phyloP scores from a whole-genome alignment of 441 rosid genomes.

The Erodium moschatum region DNA sequence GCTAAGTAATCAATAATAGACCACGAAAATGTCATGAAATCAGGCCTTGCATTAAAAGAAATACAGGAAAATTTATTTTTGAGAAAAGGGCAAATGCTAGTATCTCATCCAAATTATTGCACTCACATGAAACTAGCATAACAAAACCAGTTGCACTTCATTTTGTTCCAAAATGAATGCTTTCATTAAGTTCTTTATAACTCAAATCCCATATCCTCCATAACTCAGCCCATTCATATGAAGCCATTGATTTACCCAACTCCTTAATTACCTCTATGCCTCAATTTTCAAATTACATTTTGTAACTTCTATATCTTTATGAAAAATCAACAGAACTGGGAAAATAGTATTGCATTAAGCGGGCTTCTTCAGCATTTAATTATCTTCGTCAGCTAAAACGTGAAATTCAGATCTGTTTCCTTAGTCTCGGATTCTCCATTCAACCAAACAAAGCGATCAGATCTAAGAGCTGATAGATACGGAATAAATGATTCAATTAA shows the following conservation, averaged over 20 bases:
- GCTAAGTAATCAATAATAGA: background rate
- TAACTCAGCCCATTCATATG: background rate
- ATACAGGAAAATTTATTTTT: background rate
- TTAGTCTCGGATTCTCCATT: background rate
- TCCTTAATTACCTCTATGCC: background rate
- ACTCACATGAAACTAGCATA: background rate
- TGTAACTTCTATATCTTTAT: background rate
- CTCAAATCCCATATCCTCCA: background rate
- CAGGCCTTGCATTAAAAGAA: background rate
- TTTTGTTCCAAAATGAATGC: background rate
- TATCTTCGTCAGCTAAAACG: background rate
- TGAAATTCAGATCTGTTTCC: background rate
- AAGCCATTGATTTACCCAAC: background rate
- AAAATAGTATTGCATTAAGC: background rate
- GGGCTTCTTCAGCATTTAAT: background rate
- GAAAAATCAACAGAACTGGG: background rate
- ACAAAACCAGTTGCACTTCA: background rate
- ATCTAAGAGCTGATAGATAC: background rate
- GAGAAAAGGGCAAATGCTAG: background rate
- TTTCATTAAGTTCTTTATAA: background rate
- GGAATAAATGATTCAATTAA: background rate
- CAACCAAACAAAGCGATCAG: conserved; percentile 5
- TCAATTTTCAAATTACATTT: background rate
- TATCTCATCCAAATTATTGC: background rate
- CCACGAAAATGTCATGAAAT: background rate